Conservation (phyloP, 768 basidiomycete species). For the Tulasnella sp. region DNA sequence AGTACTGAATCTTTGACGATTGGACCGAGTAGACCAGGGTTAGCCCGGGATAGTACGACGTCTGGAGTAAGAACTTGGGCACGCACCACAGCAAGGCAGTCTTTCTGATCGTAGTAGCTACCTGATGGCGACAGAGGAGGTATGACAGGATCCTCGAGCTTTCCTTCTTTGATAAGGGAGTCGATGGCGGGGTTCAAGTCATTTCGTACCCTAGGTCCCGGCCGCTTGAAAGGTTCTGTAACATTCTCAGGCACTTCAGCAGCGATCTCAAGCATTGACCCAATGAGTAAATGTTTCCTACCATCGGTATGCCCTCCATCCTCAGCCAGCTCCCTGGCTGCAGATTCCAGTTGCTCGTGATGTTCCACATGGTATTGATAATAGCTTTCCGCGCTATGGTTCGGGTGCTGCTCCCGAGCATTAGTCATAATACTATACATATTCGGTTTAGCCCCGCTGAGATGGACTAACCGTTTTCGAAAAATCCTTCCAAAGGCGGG, state of each 20-base stretch:
- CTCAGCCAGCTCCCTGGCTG: neutral
- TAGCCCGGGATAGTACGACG: neutral
- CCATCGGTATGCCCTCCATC: neutral
- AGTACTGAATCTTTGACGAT: neutral
- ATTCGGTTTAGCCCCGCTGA: neutral
- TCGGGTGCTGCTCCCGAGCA: neutral
- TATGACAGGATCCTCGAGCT: neutral
- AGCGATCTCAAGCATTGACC: neutral
- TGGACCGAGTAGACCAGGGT: neutral
- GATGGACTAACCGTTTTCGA: neutral
- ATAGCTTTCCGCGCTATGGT: neutral
- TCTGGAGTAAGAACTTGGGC: neutral
- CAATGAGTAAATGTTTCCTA: neutral
- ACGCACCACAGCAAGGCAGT: neutral
- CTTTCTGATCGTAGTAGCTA: neutral
- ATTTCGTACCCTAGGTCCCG: neutral
- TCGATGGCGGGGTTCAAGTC: neutral
- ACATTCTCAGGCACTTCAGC: neutral
- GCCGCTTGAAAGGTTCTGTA: neutral
- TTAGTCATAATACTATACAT: neutral
- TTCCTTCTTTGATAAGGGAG: neutral
- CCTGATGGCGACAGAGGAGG: neutral
- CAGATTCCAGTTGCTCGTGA: neutral
- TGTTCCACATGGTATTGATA: neutral
- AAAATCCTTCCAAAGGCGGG: neutral